Base-by-base conservation (phyloP, 805 yeast genomes). In the Cephaloascus albidus region DNA sequence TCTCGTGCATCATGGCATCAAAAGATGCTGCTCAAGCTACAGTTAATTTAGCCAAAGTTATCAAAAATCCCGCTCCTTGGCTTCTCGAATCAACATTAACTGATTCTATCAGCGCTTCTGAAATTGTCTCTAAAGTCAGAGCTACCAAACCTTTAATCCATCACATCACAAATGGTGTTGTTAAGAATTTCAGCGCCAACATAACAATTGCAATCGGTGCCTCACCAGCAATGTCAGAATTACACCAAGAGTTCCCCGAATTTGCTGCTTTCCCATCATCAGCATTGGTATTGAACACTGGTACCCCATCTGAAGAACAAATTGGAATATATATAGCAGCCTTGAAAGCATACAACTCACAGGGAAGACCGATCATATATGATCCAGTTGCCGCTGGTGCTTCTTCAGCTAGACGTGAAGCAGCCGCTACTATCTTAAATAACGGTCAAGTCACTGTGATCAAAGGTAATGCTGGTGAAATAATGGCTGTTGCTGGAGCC, bases 371-470 rank as follows among this genome's bases (percentile, higher is more conserved):
- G 3, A 71, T 88, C 26, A 75, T 88, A 0, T 80, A 83, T 47
- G 97, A 88, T 55, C 97, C 96, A 1, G 96, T 88, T n/a, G 97
- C 88, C 1, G 86, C 81, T 32, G 95, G 95, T 20, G 96, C 96
- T 0, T 70, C 95, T 0, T 41, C 51, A 3, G 70, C 74, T 4
- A 68, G 97, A 42, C 61, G 63, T 32, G 50, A 57, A 3, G 63
- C 77, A 15, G 72, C 78, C 38, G 54, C 63, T 20, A 52, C 54
- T 1, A 48, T 87, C 8, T 55, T 88, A 26, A 65, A 78, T 30
- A 55, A 66, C 10, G 87, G 86, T 1, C 72, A 69, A 49, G 70
- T 68, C 44, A 63, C 75, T 23, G 87, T 83, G 20, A 78, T 88
- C 46, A 86, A 89, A 55, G 96, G 96, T 1, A 88, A 88, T 50